Conservation (phyloP, 345 rosid species). For the Geranium brycei region DNA sequence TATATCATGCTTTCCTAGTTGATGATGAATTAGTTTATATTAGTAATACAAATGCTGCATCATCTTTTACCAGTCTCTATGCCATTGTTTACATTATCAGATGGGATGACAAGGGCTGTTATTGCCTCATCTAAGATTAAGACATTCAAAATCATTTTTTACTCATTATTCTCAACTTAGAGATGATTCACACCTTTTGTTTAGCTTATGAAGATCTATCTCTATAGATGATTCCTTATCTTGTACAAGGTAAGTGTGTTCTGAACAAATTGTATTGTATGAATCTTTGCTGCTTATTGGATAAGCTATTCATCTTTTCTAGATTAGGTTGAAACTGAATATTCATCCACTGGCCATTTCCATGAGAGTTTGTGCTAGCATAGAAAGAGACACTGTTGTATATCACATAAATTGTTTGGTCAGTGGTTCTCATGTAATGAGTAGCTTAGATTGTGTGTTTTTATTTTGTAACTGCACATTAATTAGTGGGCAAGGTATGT, state of each 20-base stretch:
- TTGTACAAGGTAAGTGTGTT: too few relatives aligned
- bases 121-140: too few relatives aligned
- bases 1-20: neutral
- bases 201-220: neutral
- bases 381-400: neutral
- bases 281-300: too few relatives aligned
- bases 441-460: neutral
- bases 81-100: neutral
- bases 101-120: neutral
- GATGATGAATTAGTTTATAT: too few relatives aligned
- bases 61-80: neutral
- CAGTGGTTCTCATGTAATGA: neutral
- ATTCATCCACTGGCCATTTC: too few relatives aligned
- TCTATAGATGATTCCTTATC: too few relatives aligned
- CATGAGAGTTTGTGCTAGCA: neutral
- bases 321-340: neutral
- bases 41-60: neutral
- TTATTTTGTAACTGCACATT: neutral
- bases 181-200: too few relatives aligned
- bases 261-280: too few relatives aligned
- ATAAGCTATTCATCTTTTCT: too few relatives aligned
- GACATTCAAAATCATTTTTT: neutral
- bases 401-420: neutral
- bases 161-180: too few relatives aligned
- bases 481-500: too few relatives aligned